Evolutionary conservation across 2,329 filamentous ascomycete genomes (phyloP), one percentile per base, ranked within the genome.

Genomic region (Fusarium nisikadoi): DNA sequence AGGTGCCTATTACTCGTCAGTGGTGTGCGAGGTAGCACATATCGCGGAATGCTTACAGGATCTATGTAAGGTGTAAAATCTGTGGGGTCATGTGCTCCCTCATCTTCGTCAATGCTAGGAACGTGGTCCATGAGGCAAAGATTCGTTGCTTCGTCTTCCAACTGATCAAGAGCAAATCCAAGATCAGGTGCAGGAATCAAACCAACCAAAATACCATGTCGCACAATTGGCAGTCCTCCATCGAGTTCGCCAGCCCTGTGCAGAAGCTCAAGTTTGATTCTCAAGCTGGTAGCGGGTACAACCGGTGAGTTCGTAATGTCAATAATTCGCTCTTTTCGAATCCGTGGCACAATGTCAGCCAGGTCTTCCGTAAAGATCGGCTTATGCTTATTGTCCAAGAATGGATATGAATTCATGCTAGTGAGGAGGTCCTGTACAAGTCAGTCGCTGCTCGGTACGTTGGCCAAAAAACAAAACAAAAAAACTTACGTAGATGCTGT

Each of bases 391-490:
- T 97, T 97, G 82, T 97, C 94, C n/a, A 99, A 88, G 84, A 97
- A 98, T 0, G 96, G 96, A 74, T 98, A 99, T 6, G 94, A 93
- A 81, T 99, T 98, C 92, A 99, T 95, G 79, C 96, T 94, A 0
- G 95, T 98, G 23, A 98, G 86, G 16, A 98, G 88, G 79, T 98
- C 96, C 90, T 93, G 17, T 29, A 17, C 6, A 19, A 29, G 67
- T 77, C 31, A 78, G 78, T 55, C 20, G 53, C 14, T 39, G 11
- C 7, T 20, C 31, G 6, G 3, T 8, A 29, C 12, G 17, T 11
- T 13, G 23, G 17, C 14, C 12, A 38, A 20, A 36, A 13, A 13
- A 8, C 9, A 29, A 9, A 29, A 29, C 23, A 13, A 6, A 23
- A 36, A 83, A 23, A 27, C 89, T 83, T 82, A 92, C 90, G 80